Evolutionary conservation across 2,329 filamentous ascomycete genomes (phyloP), one percentile per base, ranked within the genome.

Genomic region (Paraconiothyrium brasiliense): DNA sequence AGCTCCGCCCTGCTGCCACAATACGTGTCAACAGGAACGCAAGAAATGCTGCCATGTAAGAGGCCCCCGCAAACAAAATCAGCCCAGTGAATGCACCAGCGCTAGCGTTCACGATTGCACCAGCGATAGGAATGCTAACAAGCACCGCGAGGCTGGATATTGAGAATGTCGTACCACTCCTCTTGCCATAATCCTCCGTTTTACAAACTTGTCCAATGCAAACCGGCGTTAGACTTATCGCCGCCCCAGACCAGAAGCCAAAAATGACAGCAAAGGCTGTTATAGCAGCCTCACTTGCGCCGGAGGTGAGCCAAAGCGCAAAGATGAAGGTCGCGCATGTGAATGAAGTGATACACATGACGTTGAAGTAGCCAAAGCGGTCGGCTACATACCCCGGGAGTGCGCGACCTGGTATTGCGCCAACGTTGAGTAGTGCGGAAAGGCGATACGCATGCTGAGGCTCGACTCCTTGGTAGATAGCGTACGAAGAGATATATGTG

Each of bases 121-220:
- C 90, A 10, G 84, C 89, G 67, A 92, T 90, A 1, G 90, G 90
- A 58, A 84, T 87, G 1, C 89, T 88, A 0, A 87, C 88, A 58
- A 93, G 78, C 0, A 86, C 88, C 9, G 87, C 90, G 41, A 92
- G 78, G 1, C 86, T 84, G 57, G 87, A 82, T 55, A 88, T 76
- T 9, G 86, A 84, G 70, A 90, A 90, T 22, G 86, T 81, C 0
- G 85, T 84, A 1, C 91, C 91, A 6, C 83, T 88, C 10, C 90
- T 83, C 4, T 89, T 84, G 20, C 91, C 91, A 49, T 92, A 90
- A 74, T 92, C 83, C 27, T 86, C 82, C 32, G 92, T 85, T 57
- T 90, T 87, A 4, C 87, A 89, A 62, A 92, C 90, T 70, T 92
- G 88, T 1, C 89, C 90, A 24, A 92, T 81, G 27, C 91, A 80